A percentile compares a stretch with the other conserved stretches of the same genome.
Evolutionary conservation across 306 rosid species (phyloP).

Genomic region (Fragaria vesca): DNA sequence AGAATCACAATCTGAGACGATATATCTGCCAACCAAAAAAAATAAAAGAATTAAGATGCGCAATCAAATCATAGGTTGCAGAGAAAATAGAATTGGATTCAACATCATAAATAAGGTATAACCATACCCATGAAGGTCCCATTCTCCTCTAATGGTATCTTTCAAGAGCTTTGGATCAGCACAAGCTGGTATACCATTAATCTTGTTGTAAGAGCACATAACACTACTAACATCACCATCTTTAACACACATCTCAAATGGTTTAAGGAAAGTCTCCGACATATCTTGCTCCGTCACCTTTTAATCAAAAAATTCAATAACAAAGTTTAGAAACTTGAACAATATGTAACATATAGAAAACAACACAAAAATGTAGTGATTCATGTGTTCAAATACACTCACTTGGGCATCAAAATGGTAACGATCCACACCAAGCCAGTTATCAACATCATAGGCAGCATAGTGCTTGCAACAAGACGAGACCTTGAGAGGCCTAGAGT

Average conservation of each 20-base stretch:
- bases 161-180: constrained; percentile 27
- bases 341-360: not conserved
- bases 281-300: constrained; percentile 29
- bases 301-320: not conserved
- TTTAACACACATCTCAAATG: constrained; percentile 28
- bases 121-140: constrained; percentile 29
- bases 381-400: not conserved
- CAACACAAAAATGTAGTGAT: not conserved
- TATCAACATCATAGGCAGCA: constrained; percentile 20
- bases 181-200: constrained; percentile 26
- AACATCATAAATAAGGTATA: not conserved
- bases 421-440: constrained; percentile 24
- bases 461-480: constrained; percentile 26
- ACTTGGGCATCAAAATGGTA: constrained; percentile 22
- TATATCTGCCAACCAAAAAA: constrained; percentile 9
- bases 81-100: not conserved
- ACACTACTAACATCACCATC: constrained; percentile 31
- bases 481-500: constrained; percentile 25
- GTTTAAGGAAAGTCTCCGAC: constrained; percentile 19
- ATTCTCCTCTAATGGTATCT: constrained; percentile 15
- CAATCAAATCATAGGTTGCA: not conserved
- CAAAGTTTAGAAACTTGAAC: not conserved
- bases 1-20: constrained; percentile 32
- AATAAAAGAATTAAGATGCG: not conserved
- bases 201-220: constrained; percentile 24